A percentile compares a stretch with the other conserved stretches of the same genome.
phyloP scores from a whole-genome alignment of 225 moss, liverwort and hornwort species.

The Ulota crispa region DNA sequence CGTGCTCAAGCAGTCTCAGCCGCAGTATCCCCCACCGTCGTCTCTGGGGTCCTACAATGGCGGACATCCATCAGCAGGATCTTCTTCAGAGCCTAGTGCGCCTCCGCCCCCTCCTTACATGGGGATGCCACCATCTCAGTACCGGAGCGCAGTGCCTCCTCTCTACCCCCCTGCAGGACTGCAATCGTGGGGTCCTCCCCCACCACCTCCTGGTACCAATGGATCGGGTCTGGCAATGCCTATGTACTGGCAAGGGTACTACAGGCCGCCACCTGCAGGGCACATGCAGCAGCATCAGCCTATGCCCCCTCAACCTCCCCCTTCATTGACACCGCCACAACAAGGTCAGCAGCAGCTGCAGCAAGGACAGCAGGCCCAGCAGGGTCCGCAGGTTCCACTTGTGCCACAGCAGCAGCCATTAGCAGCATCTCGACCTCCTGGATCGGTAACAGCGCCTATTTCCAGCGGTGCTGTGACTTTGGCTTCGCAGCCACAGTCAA shows the following conservation, averaged over 20 bases:
- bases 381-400: slow-evolving; percentile 37
- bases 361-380: slow-evolving; percentile 25
- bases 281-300: slow-evolving; percentile 88
- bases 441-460: slow-evolving; percentile 23
- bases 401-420: slow-evolving; percentile 45
- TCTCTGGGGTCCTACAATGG: slow-evolving; percentile 76
- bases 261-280: slow-evolving; percentile 76
- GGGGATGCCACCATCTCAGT: slow-evolving; percentile 79
- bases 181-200: slow-evolving; percentile 92
- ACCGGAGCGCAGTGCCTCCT: slow-evolving; percentile 71
- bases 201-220: slow-evolving; percentile 81
- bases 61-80: slow-evolving; percentile 53
- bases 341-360: slow-evolving; percentile 54
- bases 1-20: slow-evolving; percentile 62
- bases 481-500: slow-evolving; percentile 43
- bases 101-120: slow-evolving; percentile 79
- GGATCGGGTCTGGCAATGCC: slow-evolving; percentile 82
- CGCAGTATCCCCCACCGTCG: slow-evolving; percentile 81
- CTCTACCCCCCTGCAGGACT: slow-evolving; percentile 76
- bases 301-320: slow-evolving; percentile 86
- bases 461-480: slow-evolving; percentile 29
- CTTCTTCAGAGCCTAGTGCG: slow-evolving; percentile 71
- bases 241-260: slow-evolving; percentile 97
- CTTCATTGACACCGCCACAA: slow-evolving; percentile 67
- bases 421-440: slow-evolving; percentile 36